Conservation (phyloP, 2,329 filamentous ascomycete genomes). For the Aspergillus sp. region DNA sequence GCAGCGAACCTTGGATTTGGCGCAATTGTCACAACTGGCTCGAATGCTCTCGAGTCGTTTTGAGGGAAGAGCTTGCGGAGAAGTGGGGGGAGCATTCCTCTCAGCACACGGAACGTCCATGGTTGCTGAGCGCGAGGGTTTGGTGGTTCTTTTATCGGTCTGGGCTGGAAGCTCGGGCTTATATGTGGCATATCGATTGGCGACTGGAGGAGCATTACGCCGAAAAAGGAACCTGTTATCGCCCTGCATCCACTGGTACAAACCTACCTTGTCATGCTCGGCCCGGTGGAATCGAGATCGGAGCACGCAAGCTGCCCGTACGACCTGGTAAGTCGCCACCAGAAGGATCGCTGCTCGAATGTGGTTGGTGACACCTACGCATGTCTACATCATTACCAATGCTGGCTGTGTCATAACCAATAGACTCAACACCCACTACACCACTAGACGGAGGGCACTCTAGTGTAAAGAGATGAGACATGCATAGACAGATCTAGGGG, state of each 20-base stretch:
- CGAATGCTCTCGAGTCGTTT: not conserved
- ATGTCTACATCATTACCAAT: not conserved
- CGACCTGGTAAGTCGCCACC: not conserved
- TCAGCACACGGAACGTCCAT: not conserved
- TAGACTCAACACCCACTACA: not conserved
- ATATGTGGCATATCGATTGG: not conserved
- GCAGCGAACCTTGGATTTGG: not conserved
- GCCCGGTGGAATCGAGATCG: not conserved
- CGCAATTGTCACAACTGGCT: not conserved
- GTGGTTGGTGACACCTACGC: not conserved
- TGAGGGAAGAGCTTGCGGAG: not conserved
- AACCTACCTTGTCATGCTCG: not conserved
- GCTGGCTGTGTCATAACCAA: not conserved
- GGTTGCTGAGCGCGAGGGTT: not conserved
- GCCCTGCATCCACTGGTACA: too few relatives aligned
- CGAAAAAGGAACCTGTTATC: too few relatives aligned
- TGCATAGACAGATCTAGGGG: not conserved
- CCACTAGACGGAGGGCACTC: not conserved
- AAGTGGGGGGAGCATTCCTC: not conserved
- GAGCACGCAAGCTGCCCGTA: not conserved
- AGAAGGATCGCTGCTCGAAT: not conserved
- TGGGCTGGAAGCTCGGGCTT: not conserved
- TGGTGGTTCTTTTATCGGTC: not conserved
- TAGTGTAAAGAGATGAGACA: not conserved
- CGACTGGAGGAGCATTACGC: not conserved